Evolutionary conservation across 2,329 filamentous ascomycete species (phyloP).

Genomic region (Alternaria sp.): DNA sequence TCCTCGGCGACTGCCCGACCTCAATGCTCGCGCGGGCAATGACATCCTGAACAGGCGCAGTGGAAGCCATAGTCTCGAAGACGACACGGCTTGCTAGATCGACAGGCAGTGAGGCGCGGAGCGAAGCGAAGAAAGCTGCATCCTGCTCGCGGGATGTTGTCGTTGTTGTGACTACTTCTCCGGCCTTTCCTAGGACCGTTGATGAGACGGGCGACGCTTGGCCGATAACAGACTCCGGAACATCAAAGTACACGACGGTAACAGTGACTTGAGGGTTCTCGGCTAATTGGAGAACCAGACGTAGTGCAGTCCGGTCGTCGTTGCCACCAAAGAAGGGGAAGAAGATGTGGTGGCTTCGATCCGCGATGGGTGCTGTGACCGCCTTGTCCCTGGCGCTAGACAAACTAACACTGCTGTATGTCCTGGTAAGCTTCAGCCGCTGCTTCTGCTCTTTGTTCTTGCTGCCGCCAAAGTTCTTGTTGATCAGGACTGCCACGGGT

Average conservation of each 20-base stretch:
- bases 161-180: conserved; percentile 13
- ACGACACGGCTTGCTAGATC: conserved; percentile 62
- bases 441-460: conserved; percentile 40
- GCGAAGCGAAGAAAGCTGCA: conserved; percentile 61
- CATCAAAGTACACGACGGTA: conserved; percentile 70
- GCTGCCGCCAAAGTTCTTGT: conserved; percentile 68
- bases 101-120: conserved; percentile 62
- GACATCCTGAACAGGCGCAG: conserved; percentile 51
- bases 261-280: conserved; percentile 79
- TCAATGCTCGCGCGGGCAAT: conserved; percentile 63
- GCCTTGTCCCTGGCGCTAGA: conserved; percentile 64
- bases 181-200: conserved; percentile 20
- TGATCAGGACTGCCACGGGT: conserved; percentile 80
- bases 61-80: conserved; percentile 58
- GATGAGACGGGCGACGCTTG: conserved; percentile 5
- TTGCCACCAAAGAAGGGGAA: conserved; percentile 83
- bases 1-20: conserved; percentile 66
- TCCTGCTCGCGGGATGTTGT: conserved; percentile 51
- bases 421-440: conserved; percentile 29
- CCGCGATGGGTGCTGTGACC: conserved; percentile 62
- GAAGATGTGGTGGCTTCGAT: conserved; percentile 82
- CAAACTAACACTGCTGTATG: conserved; percentile 49
- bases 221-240: conserved; percentile 29
- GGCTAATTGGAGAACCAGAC: conserved; percentile 82
- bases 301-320: conserved; percentile 81